Conservation (phyloP, 257 asterid species). For the Gardenia jasminoides region DNA sequence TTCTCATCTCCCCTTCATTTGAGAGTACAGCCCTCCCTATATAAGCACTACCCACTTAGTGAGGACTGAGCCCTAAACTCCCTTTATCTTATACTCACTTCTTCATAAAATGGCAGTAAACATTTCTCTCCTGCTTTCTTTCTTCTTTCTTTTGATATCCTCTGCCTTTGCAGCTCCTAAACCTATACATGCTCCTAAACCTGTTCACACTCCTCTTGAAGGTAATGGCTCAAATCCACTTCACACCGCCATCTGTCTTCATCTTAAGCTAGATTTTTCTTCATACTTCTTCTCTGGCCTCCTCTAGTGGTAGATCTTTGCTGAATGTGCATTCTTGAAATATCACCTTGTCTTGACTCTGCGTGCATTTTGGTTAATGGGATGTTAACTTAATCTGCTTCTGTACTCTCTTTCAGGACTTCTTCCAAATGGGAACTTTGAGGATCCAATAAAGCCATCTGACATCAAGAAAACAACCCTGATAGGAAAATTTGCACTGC, state of each 20-base stretch:
- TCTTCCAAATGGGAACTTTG: constrained; percentile 81
- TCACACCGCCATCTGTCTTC: not conserved
- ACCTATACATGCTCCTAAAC: constrained; percentile 2
- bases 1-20: not conserved
- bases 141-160: constrained; percentile 35
- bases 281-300: not conserved
- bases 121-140: constrained; percentile 31
- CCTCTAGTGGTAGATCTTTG: not conserved
- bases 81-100: not conserved
- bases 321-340: not conserved
- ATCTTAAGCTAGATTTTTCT: not conserved
- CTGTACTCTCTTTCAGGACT: constrained; percentile 43
- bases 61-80: not conserved
- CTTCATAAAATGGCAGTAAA: constrained; percentile 36
- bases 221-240: constrained; percentile 35
- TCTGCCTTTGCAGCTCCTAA: constrained; percentile 38
- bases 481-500: constrained; percentile 54
- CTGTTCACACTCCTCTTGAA: constrained; percentile 42
- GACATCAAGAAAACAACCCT: constrained; percentile 57
- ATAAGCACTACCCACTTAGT: not conserved
- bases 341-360: not conserved
- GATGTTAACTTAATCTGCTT: not conserved
- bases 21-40: not conserved
- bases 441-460: constrained; percentile 57
- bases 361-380: constrained; percentile 1